These are phyloP conservation scores for Oidium heveae DNA, from an alignment of 2,329 filamentous ascomycete species.

Conservation along the genomic window DNA sequence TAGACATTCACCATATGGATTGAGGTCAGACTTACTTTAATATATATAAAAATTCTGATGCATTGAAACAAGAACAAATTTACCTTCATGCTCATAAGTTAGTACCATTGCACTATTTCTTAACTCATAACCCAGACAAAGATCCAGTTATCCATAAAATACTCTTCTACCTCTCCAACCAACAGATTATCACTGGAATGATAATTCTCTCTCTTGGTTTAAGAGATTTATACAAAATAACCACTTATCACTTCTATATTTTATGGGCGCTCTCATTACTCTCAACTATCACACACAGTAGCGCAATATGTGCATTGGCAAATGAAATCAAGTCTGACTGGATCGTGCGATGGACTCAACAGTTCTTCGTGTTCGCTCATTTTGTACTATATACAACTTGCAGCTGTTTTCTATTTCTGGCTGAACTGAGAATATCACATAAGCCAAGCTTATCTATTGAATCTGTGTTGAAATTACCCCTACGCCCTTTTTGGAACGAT, in stretches of 20 bases:
- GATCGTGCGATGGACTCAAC: conserved; percentile 39
- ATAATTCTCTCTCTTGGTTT: conserved; percentile 40
- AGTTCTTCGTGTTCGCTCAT: conserved; percentile 40
- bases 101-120: no score
- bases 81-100: no score
- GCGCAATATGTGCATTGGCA: conserved; percentile 38
- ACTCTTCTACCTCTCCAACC: conserved; percentile 38
- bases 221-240: conserved; percentile 29
- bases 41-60: no score
- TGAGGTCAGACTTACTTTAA: no score
- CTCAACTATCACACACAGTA: conserved; percentile 39
- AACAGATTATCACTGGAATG: conserved; percentile 43
- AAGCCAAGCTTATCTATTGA: no score
- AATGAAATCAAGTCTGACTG: conserved; percentile 41
- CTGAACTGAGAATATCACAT: no score
- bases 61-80: no score
- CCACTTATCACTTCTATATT: conserved; percentile 46
- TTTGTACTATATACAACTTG: conserved; percentile 40
- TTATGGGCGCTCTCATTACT: conserved; percentile 42
- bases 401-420: no score
- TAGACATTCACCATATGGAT: no score
- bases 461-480: no score
- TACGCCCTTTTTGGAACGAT: no score
- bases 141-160: conserved; percentile 35
- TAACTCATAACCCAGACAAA: no score